These are phyloP conservation scores for Trametes punicea DNA, from an alignment of 768 basidiomycete genomes.

Conservation along the genomic window DNA sequence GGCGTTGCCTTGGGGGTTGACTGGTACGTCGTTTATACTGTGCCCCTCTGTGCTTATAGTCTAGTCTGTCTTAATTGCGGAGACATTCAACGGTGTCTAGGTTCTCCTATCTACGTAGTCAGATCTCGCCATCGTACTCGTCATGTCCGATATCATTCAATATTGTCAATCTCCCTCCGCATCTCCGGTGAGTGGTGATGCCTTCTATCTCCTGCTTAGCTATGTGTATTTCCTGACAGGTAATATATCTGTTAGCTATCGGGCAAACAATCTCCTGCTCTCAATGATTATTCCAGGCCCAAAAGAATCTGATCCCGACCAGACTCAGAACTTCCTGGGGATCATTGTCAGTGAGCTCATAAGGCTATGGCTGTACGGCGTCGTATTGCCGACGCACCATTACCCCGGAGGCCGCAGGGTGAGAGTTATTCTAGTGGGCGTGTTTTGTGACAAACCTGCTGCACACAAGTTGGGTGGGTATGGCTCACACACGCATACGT, in stretches of 20 bases:
- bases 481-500: conserved; percentile 30
- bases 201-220: too few relatives aligned
- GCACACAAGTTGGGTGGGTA: conserved; percentile 34
- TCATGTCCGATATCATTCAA: conserved; percentile 35
- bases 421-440: conserved; percentile 31
- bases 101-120: conserved; percentile 36
- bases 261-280: neutral
- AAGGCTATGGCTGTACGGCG: conserved; percentile 2
- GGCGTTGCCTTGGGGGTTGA: conserved; percentile 31
- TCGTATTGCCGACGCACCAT: neutral
- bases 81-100: conserved; percentile 24
- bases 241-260: conserved; percentile 26
- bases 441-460: conserved; percentile 40
- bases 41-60: too few relatives aligned
- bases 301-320: conserved; percentile 8
- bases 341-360: conserved; percentile 6
- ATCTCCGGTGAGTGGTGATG: conserved; percentile 27
- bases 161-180: conserved; percentile 31
- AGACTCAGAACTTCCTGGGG: neutral
- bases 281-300: conserved; percentile 15
- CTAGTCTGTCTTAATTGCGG: neutral
- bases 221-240: conserved; percentile 16
- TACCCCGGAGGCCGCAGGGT: conserved; percentile 27
- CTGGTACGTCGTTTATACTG: conserved; percentile 26
- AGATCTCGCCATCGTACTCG: conserved; percentile 34